A percentile compares a stretch with the other conserved stretches of the same genome.
phyloP scores from a whole-genome alignment of 75 land plant genomes.

The Chamaecyparis obtusa region DNA sequence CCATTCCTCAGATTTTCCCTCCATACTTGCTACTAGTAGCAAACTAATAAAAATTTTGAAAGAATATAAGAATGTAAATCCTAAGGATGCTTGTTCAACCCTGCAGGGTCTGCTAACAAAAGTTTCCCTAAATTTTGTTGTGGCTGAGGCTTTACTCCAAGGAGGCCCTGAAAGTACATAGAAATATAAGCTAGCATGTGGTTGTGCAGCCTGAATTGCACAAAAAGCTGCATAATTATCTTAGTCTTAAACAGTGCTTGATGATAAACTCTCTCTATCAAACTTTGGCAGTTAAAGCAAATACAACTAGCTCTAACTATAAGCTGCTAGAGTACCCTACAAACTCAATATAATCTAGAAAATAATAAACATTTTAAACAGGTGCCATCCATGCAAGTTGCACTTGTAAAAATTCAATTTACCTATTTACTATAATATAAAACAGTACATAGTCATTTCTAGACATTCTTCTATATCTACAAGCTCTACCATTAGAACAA shows the following conservation, averaged over 20 bases:
- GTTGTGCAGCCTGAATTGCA: no score
- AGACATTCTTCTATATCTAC: background rate
- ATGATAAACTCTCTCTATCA: background rate
- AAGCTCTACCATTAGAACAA: background rate
- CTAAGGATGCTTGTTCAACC: background rate
- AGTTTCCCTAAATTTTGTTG: background rate
- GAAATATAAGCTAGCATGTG: no score
- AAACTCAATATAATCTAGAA: background rate
- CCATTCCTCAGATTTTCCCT: background rate
- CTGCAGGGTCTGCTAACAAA: background rate
- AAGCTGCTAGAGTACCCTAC: background rate
- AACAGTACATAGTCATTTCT: background rate
- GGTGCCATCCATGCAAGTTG: background rate
- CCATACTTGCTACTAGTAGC: background rate
- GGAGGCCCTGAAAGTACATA: background rate
- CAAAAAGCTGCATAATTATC: no score
- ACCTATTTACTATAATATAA: no score
- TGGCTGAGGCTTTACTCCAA: background rate
- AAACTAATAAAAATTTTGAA: background rate
- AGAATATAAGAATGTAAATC: background rate
- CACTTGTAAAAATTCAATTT: background rate
- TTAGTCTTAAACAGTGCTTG: background rate
- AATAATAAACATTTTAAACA: no score
- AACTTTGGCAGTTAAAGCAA: background rate
- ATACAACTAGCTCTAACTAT: no score